A percentile compares a stretch with the other conserved stretches of the same genome.
Evolutionary conservation across 139 green algal genomes (phyloP).

Genomic region (Micromonas pusilla): DNA sequence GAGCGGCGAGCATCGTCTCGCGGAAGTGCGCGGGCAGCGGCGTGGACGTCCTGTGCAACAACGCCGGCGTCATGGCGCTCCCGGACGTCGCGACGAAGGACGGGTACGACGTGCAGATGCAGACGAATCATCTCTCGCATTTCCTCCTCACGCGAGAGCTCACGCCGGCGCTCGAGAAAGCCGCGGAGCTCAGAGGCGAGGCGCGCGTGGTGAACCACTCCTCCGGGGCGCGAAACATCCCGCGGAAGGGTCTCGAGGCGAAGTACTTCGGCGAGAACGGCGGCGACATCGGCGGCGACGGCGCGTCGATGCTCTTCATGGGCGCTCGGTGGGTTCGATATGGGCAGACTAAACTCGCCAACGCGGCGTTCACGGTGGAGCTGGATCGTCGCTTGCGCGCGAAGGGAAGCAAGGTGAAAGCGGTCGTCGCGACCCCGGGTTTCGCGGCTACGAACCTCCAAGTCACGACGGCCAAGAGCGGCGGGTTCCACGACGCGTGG

Average conservation of each 20-base stretch:
- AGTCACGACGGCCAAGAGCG: conserved; percentile 17
- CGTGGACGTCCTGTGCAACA: conserved; percentile 20
- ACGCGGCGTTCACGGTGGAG: conserved; percentile 30
- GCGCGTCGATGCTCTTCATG: background rate
- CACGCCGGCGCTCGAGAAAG: conserved; percentile 24
- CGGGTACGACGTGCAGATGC: conserved; percentile 39
- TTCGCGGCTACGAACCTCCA: conserved; percentile 31
- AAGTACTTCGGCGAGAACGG: conserved; percentile 30
- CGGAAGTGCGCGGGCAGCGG: background rate
- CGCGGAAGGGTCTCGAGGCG: background rate
- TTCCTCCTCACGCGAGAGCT: conserved; percentile 32
- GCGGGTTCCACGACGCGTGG: conserved; percentile 2
- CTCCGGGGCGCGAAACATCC: conserved; percentile 15
- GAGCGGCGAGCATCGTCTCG: background rate
- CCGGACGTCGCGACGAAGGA: conserved; percentile 22
- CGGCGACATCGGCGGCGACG: conserved; percentile 19
- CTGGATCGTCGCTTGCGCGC: conserved; percentile 13
- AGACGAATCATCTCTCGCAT: conserved; percentile 35
- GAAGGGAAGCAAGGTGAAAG: conserved; percentile 31
- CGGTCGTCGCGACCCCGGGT: conserved; percentile 21
- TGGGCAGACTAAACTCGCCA: conserved; percentile 36
- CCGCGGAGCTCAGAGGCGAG: conserved; percentile 5
- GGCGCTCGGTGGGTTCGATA: conserved; percentile 28
- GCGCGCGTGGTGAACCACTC: conserved; percentile 27
- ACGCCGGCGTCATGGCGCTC: conserved; percentile 36